Base-by-base conservation (phyloP, 2,329 filamentous ascomycete species). In the Fusarium subtropicale region DNA sequence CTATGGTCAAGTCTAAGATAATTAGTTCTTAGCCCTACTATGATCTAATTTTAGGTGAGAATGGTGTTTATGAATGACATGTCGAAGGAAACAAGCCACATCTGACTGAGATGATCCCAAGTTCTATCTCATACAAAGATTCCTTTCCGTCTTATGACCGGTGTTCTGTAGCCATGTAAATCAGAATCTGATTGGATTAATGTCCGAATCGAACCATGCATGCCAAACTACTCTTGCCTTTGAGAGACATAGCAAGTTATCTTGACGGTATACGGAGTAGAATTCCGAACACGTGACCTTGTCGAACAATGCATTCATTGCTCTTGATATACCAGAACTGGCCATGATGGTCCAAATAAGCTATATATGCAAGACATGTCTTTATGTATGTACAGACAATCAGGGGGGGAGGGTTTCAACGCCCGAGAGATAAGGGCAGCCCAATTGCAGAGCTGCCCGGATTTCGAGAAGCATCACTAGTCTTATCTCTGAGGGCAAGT, bases 371-470 rank as follows among this genome's bases (percentile, higher is more conserved):
- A 64, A 56, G 56, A 50, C 52, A 63, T 64, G 48, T 28, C 12
- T 52, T 16, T 28, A 20, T 46, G 52, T 53, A 67, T 54, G 34
- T 31, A 44, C 20, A 26, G 39, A n/a, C 31, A 28, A 46, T 48
- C 30, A 51, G n/a, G 26, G 22, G 22, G 18, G 28, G 45, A 20
- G 16, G 26, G 26, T 45, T 28, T 18, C 42, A 30, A 24, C 24
- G 42, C 60, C 57, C 41, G 33, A 54, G 38, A 69, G 66, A 69
- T 69, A 69, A 67, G 62, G 34, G 30, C 46, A 61, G 28, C 28
- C 67, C 67, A 69, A 69, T 69, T 70, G 44, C 28, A 64, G 47
- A 56, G 66, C 63, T 70, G 66, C 67, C 66, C 67, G 9, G 66
- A 68, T 60, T 68, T 28, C 26, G 48, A 52, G 48, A 38, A 44